phyloP scores from a whole-genome alignment of 2,329 filamentous ascomycete genomes.

The Colletotrichum cordylinicola region DNA sequence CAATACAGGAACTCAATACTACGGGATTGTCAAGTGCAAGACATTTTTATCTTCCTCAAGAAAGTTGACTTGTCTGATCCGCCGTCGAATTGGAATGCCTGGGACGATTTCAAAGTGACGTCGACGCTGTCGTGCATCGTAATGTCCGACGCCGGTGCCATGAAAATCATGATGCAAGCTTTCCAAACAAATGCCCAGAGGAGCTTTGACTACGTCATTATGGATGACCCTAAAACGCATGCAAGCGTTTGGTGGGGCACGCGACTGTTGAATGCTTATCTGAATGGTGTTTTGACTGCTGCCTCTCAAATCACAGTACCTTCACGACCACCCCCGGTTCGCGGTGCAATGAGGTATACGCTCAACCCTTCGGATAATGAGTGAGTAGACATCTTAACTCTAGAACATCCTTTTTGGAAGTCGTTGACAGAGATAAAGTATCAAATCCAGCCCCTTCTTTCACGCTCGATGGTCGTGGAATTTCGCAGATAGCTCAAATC shows the following conservation, averaged over 20 bases:
- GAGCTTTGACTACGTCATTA: neutral
- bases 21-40: neutral
- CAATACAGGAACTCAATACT: neutral
- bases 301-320: neutral
- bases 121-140: neutral
- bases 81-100: neutral
- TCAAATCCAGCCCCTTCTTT: neutral
- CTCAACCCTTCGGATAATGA: neutral
- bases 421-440: neutral
- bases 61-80: neutral
- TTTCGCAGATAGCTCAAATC: neutral
- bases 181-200: neutral
- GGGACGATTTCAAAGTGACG: neutral
- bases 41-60: neutral
- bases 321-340: neutral
- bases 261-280: neutral
- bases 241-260: neutral
- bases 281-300: neutral
- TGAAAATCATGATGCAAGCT: neutral
- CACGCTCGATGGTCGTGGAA: neutral
- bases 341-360: neutral
- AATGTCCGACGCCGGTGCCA: neutral
- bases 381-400: neutral
- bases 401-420: neutral
- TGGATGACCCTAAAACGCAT: neutral